Base-by-base conservation (phyloP, 2,329 filamentous ascomycete species). In the Lomentospora prolificans region DNA sequence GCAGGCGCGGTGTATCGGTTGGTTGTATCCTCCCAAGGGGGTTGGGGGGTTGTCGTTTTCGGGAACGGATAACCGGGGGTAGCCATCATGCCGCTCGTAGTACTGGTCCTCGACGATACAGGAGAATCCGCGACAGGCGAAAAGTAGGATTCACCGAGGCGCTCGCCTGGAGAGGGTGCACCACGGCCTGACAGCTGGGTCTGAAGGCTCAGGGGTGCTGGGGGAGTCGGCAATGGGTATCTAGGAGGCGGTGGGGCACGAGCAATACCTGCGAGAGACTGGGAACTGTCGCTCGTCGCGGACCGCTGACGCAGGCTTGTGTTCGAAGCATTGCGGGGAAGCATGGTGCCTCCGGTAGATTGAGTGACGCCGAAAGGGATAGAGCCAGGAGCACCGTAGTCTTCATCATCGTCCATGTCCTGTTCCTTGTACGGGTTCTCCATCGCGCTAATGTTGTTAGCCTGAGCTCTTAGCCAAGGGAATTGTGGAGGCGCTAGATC, bases 1-100 rank as follows among this genome's bases (percentile, higher is more conserved):
- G 89, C 90, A 19, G 92, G 92, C 7, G 92, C 90, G 1, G 92
- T 96, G 66, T 95, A 95, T 28, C 92, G 82, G 64, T 88, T 87
- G 63, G 51, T 81, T 3, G 53, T 83, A 24, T 95, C 89, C 64
- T 84, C 82, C 78, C 87, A 89, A 0, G 75, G 75, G 33, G 81
- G 79, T 60, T 85, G 80, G 1, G 89, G 84, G 1, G 84, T 85
- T 9, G 77, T 78, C 61, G 89, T 82, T 59, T 90, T 86, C 53
- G 90, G 85, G 64, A 95, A 95, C 1, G 84, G 82, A 60, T 79
- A 81, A 19, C 70, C 68, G n/a, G 70, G 69, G 1, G 69, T 65
- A 1, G 69, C 66, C 64, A 90, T 95, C 66, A 90, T 85, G 50
- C 84, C 82, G 41, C 88, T 90, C 4, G 88, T 79, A 1, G 83